phyloP scores from a whole-genome alignment of 2,329 filamentous ascomycete species.

The Xylaria sp. region DNA sequence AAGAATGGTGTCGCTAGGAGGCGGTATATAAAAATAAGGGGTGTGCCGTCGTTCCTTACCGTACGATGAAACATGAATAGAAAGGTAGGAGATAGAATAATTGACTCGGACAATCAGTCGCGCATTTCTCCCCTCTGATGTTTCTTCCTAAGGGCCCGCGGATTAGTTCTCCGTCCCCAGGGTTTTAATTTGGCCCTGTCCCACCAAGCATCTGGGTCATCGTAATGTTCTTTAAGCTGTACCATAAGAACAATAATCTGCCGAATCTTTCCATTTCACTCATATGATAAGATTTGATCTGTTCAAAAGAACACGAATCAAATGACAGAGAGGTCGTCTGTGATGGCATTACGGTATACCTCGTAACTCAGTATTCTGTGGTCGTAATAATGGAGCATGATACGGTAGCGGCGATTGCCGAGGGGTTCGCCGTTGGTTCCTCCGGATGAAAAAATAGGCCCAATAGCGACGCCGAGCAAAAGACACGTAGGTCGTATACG shows the following conservation, averaged over 20 bases:
- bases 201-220: background rate
- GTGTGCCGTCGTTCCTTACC: background rate
- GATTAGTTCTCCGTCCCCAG: background rate
- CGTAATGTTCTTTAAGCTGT: background rate
- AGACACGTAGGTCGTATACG: slow-evolving; percentile 59
- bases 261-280: background rate
- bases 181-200: background rate
- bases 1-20: background rate
- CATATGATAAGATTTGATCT: background rate
- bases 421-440: slow-evolving; percentile 35
- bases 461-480: slow-evolving; percentile 75
- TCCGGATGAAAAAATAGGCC: slow-evolving; percentile 65
- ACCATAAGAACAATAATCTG: background rate
- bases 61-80: background rate
- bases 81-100: background rate
- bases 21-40: background rate
- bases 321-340: slow-evolving; percentile 44
- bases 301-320: slow-evolving; percentile 1
- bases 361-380: slow-evolving; percentile 78
- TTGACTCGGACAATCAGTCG: too few relatives aligned
- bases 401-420: slow-evolving; percentile 62
- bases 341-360: slow-evolving; percentile 59
- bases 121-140: background rate
- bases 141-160: background rate
- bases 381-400: slow-evolving; percentile 79